phyloP scores from a whole-genome alignment of 345 rosid species.

The Camelina hispida region DNA sequence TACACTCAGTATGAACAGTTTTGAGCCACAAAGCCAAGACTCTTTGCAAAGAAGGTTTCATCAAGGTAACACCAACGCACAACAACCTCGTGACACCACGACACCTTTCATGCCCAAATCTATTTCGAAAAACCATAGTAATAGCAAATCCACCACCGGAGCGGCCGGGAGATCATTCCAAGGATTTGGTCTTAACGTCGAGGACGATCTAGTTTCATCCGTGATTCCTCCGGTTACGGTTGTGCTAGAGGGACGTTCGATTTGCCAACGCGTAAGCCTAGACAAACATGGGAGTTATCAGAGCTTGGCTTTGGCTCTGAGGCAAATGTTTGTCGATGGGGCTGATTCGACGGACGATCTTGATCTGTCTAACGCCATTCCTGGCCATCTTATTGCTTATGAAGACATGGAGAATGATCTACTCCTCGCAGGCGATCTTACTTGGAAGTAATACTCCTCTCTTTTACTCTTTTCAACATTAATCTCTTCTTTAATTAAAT shows the following conservation, averaged over 20 bases:
- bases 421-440: constrained; percentile 92
- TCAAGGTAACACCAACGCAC: constrained; percentile 37
- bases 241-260: constrained; percentile 86
- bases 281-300: constrained; percentile 80
- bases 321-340: constrained; percentile 81
- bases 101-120: constrained; percentile 46
- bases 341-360: constrained; percentile 45
- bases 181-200: constrained; percentile 53
- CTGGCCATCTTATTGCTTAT: constrained; percentile 81
- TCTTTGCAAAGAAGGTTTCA: constrained; percentile 60
- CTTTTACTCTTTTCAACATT: neutral
- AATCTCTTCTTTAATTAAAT: neutral
- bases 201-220: constrained; percentile 67
- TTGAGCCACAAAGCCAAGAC: constrained; percentile 58
- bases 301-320: constrained; percentile 77
- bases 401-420: constrained; percentile 95
- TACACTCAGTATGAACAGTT: constrained; percentile 50
- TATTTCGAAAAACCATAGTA: constrained; percentile 28
- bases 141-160: constrained; percentile 30
- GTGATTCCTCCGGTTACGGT: constrained; percentile 85
- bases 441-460: constrained; percentile 68
- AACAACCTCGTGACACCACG: constrained; percentile 18
- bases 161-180: constrained; percentile 36
- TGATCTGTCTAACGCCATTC: constrained; percentile 81
- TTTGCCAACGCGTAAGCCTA: constrained; percentile 83